Percentiles rank a stretch among this genome's conserved stretches.
Conservation (phyloP, 2,329 filamentous ascomycete genomes). For the Botrytis galanthina region DNA sequence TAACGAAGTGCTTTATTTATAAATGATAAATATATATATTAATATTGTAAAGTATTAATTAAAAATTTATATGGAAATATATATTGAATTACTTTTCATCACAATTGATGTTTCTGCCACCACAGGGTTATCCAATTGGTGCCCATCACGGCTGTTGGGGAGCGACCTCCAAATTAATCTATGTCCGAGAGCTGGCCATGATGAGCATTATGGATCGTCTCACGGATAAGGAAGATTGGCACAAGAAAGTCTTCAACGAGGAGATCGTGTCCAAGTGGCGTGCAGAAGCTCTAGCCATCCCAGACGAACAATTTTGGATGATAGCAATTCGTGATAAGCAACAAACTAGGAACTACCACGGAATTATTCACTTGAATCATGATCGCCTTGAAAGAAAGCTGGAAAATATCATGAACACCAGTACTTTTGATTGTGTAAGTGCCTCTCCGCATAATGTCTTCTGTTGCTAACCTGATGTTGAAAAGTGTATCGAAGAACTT, state of each 20-base stretch:
- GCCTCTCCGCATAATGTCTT: neutral
- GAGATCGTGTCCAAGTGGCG: constrained; percentile 34
- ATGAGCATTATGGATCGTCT: constrained; percentile 32
- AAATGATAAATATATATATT: too few species aligned
- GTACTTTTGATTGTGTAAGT: constrained; percentile 14
- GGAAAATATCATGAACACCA: neutral
- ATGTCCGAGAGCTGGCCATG: constrained; percentile 34
- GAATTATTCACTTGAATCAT: neutral
- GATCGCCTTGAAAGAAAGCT: neutral
- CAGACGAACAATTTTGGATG: constrained; percentile 27
- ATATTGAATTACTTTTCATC: too few species aligned
- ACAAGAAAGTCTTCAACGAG: constrained; percentile 33
- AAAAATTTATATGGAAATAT: too few species aligned
- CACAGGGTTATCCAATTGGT: neutral
- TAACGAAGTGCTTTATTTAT: too few species aligned
- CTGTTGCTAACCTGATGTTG: constrained; percentile 37
- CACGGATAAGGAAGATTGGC: constrained; percentile 34
- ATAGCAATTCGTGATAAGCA: neutral
- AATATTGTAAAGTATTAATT: too few species aligned
- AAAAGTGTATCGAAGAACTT: constrained; percentile 34
- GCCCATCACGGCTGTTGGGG: neutral
- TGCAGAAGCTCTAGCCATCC: constrained; percentile 26
- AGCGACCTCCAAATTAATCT: neutral
- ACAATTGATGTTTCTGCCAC: too few species aligned
- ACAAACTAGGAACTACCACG: neutral